These are phyloP conservation scores for Gloeophyllum trabeum DNA, from an alignment of 768 basidiomycete genomes.

Conservation along the genomic window DNA sequence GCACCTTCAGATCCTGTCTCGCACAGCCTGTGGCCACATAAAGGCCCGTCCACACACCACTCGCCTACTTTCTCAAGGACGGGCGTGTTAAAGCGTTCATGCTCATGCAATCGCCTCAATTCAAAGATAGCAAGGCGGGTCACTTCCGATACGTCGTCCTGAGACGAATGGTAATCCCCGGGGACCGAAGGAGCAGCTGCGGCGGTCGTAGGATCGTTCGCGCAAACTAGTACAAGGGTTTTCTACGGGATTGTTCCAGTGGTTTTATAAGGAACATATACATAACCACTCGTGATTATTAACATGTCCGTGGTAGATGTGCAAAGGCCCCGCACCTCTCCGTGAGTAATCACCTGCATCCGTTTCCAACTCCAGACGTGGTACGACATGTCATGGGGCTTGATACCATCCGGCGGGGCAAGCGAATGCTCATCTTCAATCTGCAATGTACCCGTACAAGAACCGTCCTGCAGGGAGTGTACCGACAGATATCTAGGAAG, in stretches of 20 bases:
- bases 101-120: too few relatives aligned
- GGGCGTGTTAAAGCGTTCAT: neutral
- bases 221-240: too few relatives aligned
- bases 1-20: neutral
- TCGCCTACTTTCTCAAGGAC: neutral
- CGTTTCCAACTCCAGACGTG: slow-evolving; percentile 23
- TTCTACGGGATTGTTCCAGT: too few relatives aligned
- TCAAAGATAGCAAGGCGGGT: neutral
- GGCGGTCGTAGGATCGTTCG: too few relatives aligned
- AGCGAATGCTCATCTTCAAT: slow-evolving; percentile 16
- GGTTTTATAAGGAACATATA: too few relatives aligned
- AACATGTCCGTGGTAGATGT: neutral
- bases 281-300: too few relatives aligned
- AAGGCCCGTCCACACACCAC: neutral
- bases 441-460: too few relatives aligned
- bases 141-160: neutral
- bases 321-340: slow-evolving; percentile 14
- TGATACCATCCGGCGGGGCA: slow-evolving; percentile 19
- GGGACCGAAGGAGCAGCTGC: too few relatives aligned
- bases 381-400: slow-evolving; percentile 13
- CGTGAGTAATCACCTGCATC: slow-evolving; percentile 15
- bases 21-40: neutral
- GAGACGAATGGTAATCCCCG: too few relatives aligned
- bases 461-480: too few relatives aligned
- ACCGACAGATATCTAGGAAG: too few relatives aligned